These are phyloP conservation scores for Aspergillus ochraceoroseus DNA, from an alignment of 2,329 filamentous ascomycete species.

Conservation along the genomic window DNA sequence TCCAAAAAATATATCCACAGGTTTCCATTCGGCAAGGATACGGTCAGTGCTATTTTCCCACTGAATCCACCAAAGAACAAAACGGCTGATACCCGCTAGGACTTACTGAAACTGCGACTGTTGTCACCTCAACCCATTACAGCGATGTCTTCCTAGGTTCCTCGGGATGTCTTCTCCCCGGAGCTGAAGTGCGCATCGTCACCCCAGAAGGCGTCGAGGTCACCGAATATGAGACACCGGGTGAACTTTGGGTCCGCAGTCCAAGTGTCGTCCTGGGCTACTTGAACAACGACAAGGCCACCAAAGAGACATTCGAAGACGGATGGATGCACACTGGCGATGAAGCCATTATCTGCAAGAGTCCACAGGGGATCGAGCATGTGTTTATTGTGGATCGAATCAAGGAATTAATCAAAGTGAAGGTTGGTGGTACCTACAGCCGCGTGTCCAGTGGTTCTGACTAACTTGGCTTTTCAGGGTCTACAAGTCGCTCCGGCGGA, in stretches of 20 bases:
- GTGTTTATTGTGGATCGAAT: conserved; percentile 79
- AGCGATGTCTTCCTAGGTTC: conserved; percentile 66
- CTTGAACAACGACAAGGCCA: conserved; percentile 78
- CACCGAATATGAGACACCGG: conserved; percentile 64
- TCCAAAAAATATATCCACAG: conserved; percentile 57
- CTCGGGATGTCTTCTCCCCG: conserved; percentile 65
- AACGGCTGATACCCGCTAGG: conserved; percentile 42
- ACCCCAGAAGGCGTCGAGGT: conserved; percentile 65
- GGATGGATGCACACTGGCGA: conserved; percentile 84
- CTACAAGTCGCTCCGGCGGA: conserved; percentile 79
- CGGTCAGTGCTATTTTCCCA: conserved; percentile 43
- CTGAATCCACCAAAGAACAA: no score
- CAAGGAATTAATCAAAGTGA: conserved; percentile 74
- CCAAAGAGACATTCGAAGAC: conserved; percentile 71
- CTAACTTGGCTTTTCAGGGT: conserved; percentile 49
- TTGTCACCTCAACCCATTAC: conserved; percentile 55
- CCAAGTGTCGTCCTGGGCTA: conserved; percentile 78
- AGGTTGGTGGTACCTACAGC: conserved; percentile 48
- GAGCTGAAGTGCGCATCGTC: conserved; percentile 61
- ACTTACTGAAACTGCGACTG: conserved; percentile 71
- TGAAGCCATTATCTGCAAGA: conserved; percentile 65
- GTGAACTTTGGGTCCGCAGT: conserved; percentile 73
- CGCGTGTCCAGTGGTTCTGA: background rate
- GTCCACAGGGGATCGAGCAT: conserved; percentile 67
- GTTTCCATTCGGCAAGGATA: conserved; percentile 69